Evolutionary conservation across 2,329 filamentous ascomycete species (phyloP), one percentile per base, ranked within the genome.

Genomic region (Cercospora brassicicola): DNA sequence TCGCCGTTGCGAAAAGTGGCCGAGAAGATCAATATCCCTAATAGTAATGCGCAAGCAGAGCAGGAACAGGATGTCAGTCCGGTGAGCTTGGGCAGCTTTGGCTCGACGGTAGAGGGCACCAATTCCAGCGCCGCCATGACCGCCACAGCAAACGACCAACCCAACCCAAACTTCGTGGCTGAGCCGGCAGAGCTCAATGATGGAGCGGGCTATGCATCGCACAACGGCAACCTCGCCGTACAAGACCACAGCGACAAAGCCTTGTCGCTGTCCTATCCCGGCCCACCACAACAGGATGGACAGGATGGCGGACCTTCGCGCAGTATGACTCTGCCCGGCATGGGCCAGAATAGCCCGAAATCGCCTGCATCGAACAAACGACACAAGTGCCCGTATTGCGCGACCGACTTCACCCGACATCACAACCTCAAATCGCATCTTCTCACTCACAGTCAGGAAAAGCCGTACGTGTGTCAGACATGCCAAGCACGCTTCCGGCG

Each of bases 381-480:
- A 76, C 94, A 99, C 82, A 96, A 95, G 79, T 99, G 95, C 77
- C 94, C 93, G 0, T 97, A 96, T 79, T 99, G 95, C 84, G 89
- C 93, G 45, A 97, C 95, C 4, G 95, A 97, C 76, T 99, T 99
- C 74, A 99, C 95, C 30, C 89, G 95, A 55, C 95, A 98, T 78
- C 95, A 98, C 79, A 98, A 99, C 76, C 87, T 98, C 30, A 99
- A 98, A 82, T 97, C 93, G 74, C 95, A 99, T 82, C 86, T 99
- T 66, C 87, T 99, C 78, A 98, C 95, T 0, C 95, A 98, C 80
- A 97, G 94, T 76, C 94, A 99, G 84, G 95, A 99, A 80, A 99
- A 99, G 81, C 95, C 95, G 0, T 99, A 95, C 77, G 88, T 95
- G 30, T 99, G 95, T 78, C 90, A 92, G 70, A 93, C 92, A n/a